These are phyloP conservation scores for Globisporangium nagaii DNA, from an alignment of 352 stramenopile species.

Conservation along the genomic window DNA sequence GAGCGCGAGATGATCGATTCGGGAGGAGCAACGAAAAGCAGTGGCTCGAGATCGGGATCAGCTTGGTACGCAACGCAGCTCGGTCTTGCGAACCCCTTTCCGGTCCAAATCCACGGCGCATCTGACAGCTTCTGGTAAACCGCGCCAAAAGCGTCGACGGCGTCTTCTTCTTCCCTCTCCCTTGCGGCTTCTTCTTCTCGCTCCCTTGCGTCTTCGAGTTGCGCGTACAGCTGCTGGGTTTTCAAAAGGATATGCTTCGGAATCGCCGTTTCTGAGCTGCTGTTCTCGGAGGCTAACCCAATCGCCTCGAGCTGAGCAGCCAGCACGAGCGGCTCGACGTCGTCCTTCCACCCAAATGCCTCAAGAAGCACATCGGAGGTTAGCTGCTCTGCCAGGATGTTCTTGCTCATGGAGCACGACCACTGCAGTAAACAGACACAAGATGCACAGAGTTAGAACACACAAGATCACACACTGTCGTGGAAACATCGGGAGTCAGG, in stretches of 20 bases:
- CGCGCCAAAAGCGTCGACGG: conserved; percentile 14
- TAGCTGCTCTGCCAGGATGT: conserved; percentile 55
- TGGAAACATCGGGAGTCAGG: too few species aligned
- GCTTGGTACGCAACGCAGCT: conserved; percentile 46
- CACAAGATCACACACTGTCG: not conserved
- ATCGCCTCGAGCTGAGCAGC: conserved; percentile 52
- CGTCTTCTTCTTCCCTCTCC: conserved; percentile 20
- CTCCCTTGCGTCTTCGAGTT: conserved; percentile 31
- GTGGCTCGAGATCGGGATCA: conserved; percentile 40
- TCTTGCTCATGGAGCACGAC: conserved; percentile 46
- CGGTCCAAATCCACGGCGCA: conserved; percentile 67
- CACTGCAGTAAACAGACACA: conserved; percentile 25
- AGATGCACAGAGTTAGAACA: not conserved
- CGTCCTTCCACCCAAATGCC: conserved; percentile 55
- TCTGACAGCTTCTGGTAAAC: conserved; percentile 36
- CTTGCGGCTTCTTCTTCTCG: conserved; percentile 21
- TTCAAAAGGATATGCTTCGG: conserved; percentile 31
- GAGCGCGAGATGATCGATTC: conserved; percentile 52
- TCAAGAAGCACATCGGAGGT: conserved; percentile 39
- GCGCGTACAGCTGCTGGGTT: conserved; percentile 50
- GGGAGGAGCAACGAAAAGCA: conserved; percentile 53
- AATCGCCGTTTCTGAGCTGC: not conserved
- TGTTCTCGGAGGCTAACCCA: conserved; percentile 18
- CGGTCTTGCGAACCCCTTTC: conserved; percentile 42
- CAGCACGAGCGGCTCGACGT: conserved; percentile 32